Conservation (phyloP, 75 land plant genomes). For the Selaginella moellendorffii region DNA sequence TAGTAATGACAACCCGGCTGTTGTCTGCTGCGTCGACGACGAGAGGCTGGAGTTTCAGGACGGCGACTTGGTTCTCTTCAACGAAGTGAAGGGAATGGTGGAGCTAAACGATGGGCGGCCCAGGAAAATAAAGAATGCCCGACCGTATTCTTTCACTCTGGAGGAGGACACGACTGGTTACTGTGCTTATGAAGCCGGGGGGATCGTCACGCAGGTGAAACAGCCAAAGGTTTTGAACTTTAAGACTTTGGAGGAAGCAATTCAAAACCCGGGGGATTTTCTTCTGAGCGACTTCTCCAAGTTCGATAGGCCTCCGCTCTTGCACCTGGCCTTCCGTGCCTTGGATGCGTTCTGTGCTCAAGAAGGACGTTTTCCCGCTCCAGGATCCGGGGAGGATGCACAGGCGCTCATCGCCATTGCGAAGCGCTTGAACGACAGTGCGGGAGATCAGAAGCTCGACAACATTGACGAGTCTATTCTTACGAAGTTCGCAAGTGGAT, state of each 20-base stretch:
- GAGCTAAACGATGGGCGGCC: slow-evolving; percentile 93
- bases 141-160: slow-evolving; percentile 68
- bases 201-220: slow-evolving; percentile 95
- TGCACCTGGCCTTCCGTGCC: slow-evolving; percentile 89
- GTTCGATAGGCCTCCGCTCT: slow-evolving; percentile 68
- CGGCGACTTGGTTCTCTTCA: slow-evolving; percentile 86
- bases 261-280: slow-evolving; percentile 71
- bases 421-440: slow-evolving; percentile 32
- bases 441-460: slow-evolving; percentile 39
- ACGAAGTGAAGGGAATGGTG: slow-evolving; percentile 81
- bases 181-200: slow-evolving; percentile 60
- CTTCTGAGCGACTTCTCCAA: slow-evolving; percentile 85
- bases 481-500: slow-evolving; percentile 9
- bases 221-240: slow-evolving; percentile 73
- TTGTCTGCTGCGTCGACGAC: slow-evolving; percentile 88
- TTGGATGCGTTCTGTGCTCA: slow-evolving; percentile 51
- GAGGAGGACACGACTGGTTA: slow-evolving; percentile 78
- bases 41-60: slow-evolving; percentile 91
- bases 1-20: slow-evolving; percentile 69
- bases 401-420: slow-evolving; percentile 25
- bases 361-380: slow-evolving; percentile 51
- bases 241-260: slow-evolving; percentile 51
- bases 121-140: slow-evolving; percentile 50
- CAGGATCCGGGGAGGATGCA: slow-evolving; percentile 61
- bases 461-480: slow-evolving; percentile 27